These are phyloP conservation scores for Tricholoma matsutake DNA, from an alignment of 768 basidiomycete genomes.

Conservation along the genomic window DNA sequence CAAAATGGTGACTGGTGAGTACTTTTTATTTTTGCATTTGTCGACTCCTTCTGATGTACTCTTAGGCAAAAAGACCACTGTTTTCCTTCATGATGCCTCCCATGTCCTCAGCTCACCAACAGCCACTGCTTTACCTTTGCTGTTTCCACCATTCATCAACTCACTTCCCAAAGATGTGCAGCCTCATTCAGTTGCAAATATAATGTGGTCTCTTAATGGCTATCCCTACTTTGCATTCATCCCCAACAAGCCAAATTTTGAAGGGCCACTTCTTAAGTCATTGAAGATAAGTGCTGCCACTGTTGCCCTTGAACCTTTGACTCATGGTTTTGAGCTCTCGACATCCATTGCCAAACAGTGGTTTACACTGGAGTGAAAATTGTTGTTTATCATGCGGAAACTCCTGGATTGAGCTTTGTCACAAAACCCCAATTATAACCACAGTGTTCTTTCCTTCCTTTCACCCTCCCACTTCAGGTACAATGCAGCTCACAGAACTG, in stretches of 20 bases:
- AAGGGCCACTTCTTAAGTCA: neutral
- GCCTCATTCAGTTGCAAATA: neutral
- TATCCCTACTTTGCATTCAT: slow-evolving; percentile 1
- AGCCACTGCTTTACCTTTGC: neutral
- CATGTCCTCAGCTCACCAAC: neutral
- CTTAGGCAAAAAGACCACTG: neutral
- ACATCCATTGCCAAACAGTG: neutral
- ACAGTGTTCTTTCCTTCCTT: neutral
- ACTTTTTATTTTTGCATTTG: neutral
- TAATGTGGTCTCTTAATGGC: neutral
- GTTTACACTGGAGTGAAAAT: neutral
- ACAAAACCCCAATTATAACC: neutral
- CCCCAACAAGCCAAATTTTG: neutral
- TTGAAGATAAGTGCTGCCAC: neutral
- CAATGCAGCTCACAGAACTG: too few species aligned
- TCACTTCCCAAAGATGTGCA: neutral
- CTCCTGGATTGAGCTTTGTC: neutral
- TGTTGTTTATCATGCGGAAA: neutral
- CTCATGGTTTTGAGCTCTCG: neutral
- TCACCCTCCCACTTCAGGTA: neutral
- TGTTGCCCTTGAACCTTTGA: neutral
- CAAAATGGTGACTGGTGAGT: neutral
- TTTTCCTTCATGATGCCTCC: neutral
- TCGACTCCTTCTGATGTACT: neutral
- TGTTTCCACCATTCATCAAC: neutral